Percentiles rank a stretch among this genome's conserved stretches.
Evolutionary conservation across 495 filamentous ascomycete species (phyloP).

Genomic region (Neurospora sp.): DNA sequence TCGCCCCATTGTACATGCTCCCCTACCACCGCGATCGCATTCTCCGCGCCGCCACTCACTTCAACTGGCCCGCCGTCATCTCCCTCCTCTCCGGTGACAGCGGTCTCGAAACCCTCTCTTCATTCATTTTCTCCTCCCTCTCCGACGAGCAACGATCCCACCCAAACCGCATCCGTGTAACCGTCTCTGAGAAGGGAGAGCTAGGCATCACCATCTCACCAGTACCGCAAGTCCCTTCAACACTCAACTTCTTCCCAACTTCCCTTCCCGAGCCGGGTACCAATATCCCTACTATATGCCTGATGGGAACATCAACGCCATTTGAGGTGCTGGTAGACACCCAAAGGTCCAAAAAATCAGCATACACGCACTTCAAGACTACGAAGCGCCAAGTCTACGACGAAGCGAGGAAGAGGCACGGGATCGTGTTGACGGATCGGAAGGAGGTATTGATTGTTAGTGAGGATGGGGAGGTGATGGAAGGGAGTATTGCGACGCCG

Average conservation of each 20-base stretch:
- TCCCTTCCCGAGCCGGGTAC: neutral
- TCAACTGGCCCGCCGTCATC: constrained; percentile 46
- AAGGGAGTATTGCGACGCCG: constrained; percentile 71
- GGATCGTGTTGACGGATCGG: constrained; percentile 42
- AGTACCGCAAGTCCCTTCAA: constrained; percentile 29
- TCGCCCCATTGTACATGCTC: constrained; percentile 68
- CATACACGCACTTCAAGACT: constrained; percentile 69
- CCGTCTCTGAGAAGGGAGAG: constrained; percentile 39
- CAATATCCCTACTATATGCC: no score
- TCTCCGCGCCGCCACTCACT: constrained; percentile 58
- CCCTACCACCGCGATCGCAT: constrained; percentile 71
- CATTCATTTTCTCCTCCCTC: constrained; percentile 11
- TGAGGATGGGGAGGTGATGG: constrained; percentile 60
- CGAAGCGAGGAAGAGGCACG: constrained; percentile 45
- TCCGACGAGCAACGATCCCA: constrained; percentile 14
- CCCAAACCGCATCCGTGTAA: constrained; percentile 38
- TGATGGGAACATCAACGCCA: no score
- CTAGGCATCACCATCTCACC: constrained; percentile 40
- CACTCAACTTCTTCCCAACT: constrained; percentile 15
- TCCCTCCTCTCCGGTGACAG: constrained; percentile 29
- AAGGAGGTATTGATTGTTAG: constrained; percentile 71
- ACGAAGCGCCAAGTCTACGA: constrained; percentile 56
- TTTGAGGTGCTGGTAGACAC: constrained; percentile 51
- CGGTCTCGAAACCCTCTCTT: constrained; percentile 27
- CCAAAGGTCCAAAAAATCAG: constrained; percentile 39